Evolutionary conservation across 441 rosid genomes (phyloP), one percentile per base, ranked within the genome.

Genomic region (Breynia disticha): DNA sequence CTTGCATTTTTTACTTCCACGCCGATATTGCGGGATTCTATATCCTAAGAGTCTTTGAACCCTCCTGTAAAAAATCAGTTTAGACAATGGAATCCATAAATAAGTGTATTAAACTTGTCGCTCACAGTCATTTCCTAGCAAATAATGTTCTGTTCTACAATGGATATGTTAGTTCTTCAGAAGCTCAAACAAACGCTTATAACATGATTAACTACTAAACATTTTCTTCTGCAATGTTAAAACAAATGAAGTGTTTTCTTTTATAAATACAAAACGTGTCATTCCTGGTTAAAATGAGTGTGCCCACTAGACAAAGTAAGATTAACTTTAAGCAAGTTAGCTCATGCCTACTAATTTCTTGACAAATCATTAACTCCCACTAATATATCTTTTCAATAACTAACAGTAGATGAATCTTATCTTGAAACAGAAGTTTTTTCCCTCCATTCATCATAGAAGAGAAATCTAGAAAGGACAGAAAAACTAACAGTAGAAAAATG

Each of bases 11-110:
- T 9, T 28, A 5, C 35, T 28, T 28, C 35, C 1, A 0, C 35
- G 2, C 8, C 35, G 8, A 28, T 28, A 9, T 28, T 28, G 35
- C 35, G 3, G n/a, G 35, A 28, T 28, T 28, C 64, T 66, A 70
- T 48, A 41, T 50, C 60, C 54, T 6, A 19, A 55, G 20, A 16
- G 69, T 67, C 70, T 69, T 71, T 46, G 69, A 65, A 65, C 73
- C 71, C 55, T 52, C 74, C 85, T 80, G 82, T 55, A 55, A 12
- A 13, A 9, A 52, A 28, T 24, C 16, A 19, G 42, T 47, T 38
- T 11, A 15, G n/a, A 15, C n/a, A 11, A 9, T 39, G 11, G 14
- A 9, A 39, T 14, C 12, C 44, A 39, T 9, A 10, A 10, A n/a
- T n/a, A 2, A 39, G 2, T 41, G 44, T 4, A 41, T 15, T n/a